Conservation (phyloP, 441 rosid genomes). For the Geranium incanum region DNA sequence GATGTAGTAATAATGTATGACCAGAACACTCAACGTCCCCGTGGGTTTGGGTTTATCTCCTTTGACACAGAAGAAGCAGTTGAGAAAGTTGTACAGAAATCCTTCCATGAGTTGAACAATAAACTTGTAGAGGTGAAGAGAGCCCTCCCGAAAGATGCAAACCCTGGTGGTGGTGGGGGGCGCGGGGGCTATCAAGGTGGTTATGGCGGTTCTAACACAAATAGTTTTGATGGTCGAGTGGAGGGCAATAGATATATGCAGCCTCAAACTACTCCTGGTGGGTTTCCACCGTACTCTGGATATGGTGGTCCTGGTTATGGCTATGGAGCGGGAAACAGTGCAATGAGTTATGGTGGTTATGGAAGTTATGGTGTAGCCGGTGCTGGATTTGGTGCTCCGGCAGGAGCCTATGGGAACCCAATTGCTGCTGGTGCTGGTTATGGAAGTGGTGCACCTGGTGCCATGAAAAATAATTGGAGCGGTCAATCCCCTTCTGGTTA, state of each 20-base stretch:
- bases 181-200: slow-evolving; percentile 31
- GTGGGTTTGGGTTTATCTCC: slow-evolving; percentile 39
- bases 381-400: slow-evolving; percentile 31
- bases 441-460: slow-evolving; percentile 26
- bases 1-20: slow-evolving; percentile 39
- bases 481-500: slow-evolving; percentile 32
- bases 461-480: slow-evolving; percentile 28
- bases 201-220: slow-evolving; percentile 26
- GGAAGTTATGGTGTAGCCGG: slow-evolving; percentile 23
- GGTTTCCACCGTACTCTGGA: slow-evolving; percentile 28
- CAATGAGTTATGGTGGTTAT: slow-evolving; percentile 31
- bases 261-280: slow-evolving; percentile 27
- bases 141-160: slow-evolving; percentile 35
- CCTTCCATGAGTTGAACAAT: slow-evolving; percentile 33
- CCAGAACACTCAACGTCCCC: slow-evolving; percentile 35
- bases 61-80: slow-evolving; percentile 36
- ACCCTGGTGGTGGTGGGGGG: slow-evolving; percentile 28
- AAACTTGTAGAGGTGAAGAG: slow-evolving; percentile 37
- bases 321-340: slow-evolving; percentile 27
- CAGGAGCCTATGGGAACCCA: slow-evolving; percentile 33
- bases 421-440: slow-evolving; percentile 24
- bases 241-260: slow-evolving; percentile 34
- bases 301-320: slow-evolving; percentile 29
- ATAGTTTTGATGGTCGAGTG: slow-evolving; percentile 29
- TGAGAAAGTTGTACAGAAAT: slow-evolving; percentile 33